phyloP scores from a whole-genome alignment of 164 flowering plant genomes.

The Berberis thunbergii region DNA sequence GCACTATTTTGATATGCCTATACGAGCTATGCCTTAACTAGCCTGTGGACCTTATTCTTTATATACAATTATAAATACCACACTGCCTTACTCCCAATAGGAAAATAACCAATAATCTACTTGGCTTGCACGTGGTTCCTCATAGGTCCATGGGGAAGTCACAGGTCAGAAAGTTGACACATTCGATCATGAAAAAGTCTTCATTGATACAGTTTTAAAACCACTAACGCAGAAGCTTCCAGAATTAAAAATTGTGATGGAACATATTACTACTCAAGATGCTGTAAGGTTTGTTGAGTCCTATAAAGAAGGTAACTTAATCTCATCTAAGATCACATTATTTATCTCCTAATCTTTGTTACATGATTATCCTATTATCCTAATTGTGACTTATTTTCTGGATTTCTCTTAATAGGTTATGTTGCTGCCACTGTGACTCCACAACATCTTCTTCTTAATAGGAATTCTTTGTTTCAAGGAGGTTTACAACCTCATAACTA shows the following conservation, averaged over 20 bases:
- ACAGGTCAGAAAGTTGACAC: slow-evolving; percentile 75
- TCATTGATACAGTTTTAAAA: slow-evolving; percentile 67
- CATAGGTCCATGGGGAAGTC: slow-evolving; percentile 96
- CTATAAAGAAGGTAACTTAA: slow-evolving; percentile 52
- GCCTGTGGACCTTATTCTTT: not conserved
- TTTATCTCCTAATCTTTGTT: not conserved
- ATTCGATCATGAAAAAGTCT: slow-evolving; percentile 92
- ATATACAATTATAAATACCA: not conserved
- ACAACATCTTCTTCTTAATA: slow-evolving; percentile 88
- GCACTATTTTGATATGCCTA: too few relatives aligned
- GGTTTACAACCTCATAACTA: slow-evolving; percentile 92
- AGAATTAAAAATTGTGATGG: slow-evolving; percentile 86
- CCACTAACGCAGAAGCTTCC: slow-evolving; percentile 79
- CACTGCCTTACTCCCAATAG: not conserved
- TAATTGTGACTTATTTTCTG: not conserved
- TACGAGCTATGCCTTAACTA: not conserved
- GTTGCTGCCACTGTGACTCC: slow-evolving; percentile 98
- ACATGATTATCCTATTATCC: not conserved
- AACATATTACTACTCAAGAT: slow-evolving; percentile 86
- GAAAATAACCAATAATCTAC: not conserved
- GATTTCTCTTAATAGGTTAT: slow-evolving; percentile 32
- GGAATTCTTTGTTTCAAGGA: slow-evolving; percentile 90
- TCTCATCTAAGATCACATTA: not conserved
- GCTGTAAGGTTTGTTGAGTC: slow-evolving; percentile 88
- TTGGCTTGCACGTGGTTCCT: not conserved